Evolutionary conservation across 2,329 filamentous ascomycete genomes (phyloP).

Genomic region (Macroventuria anomochaeta): DNA sequence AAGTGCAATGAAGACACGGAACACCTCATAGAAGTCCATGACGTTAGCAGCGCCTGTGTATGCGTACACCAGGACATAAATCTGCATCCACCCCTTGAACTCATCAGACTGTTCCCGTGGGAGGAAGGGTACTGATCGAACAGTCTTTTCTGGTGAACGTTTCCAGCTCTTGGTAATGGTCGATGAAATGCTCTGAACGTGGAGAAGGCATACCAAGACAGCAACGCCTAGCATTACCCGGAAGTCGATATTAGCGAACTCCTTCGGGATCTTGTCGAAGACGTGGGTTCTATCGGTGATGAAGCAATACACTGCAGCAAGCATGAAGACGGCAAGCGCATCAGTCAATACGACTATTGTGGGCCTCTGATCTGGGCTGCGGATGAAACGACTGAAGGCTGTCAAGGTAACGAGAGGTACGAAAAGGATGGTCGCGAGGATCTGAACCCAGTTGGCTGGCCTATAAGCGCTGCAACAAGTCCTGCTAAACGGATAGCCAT

Average conservation of each 20-base stretch:
- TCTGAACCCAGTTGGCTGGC: constrained; percentile 48
- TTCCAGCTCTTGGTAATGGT: constrained; percentile 8
- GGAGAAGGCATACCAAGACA: constrained; percentile 40
- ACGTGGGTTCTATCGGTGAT: constrained; percentile 62
- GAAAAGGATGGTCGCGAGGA: constrained; percentile 38
- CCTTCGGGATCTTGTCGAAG: constrained; percentile 60
- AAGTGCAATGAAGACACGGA: constrained; percentile 61
- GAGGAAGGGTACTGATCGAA: constrained; percentile 47
- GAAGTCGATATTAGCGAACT: constrained; percentile 50
- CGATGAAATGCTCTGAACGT: constrained; percentile 28
- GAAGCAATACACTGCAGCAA: constrained; percentile 54
- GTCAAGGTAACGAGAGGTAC: constrained; percentile 28
- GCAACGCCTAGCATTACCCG: constrained; percentile 36
- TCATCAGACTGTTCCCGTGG: constrained; percentile 66
- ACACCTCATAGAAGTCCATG: constrained; percentile 61
- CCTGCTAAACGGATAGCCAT: constrained; percentile 54
- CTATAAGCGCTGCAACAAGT: constrained; percentile 62
- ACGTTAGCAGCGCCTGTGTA: constrained; percentile 62
- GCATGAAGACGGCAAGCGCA: constrained; percentile 3
- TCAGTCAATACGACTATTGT: constrained; percentile 4
- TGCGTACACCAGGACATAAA: constrained; percentile 62
- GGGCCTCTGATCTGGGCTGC: neutral
- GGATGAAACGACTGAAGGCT: neutral
- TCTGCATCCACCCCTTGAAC: constrained; percentile 72
- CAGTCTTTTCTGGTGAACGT: constrained; percentile 16